Evolutionary conservation across 2,329 filamentous ascomycete genomes (phyloP).

Genomic region (Scolecobasidium constrictum): DNA sequence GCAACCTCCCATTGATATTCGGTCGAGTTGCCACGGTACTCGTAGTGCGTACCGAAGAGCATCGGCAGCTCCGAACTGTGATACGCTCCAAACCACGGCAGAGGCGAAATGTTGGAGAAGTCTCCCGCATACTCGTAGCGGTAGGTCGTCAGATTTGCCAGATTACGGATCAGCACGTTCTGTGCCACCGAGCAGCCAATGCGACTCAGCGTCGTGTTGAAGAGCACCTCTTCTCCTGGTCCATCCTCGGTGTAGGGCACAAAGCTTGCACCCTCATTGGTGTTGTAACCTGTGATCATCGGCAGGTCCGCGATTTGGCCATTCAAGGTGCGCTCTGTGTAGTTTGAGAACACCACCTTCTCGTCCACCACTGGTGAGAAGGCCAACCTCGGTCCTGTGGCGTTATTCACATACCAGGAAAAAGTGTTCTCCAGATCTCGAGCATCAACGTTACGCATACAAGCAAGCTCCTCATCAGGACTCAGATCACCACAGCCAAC

Average conservation of each 20-base stretch:
- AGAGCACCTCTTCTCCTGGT: constrained; percentile 14
- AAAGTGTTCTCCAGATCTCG: constrained; percentile 22
- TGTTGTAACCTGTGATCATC: constrained; percentile 25
- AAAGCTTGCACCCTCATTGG: constrained; percentile 24
- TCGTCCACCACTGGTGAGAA: constrained; percentile 22
- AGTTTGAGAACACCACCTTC: constrained; percentile 23
- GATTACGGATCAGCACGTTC: constrained; percentile 13
- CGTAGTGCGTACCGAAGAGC: constrained; percentile 13
- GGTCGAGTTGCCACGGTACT: too few species aligned
- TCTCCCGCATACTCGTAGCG: constrained; percentile 27
- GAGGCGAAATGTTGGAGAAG: constrained; percentile 23
- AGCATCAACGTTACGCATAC: constrained; percentile 23
- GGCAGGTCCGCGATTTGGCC: constrained; percentile 13
- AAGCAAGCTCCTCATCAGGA: constrained; percentile 21
- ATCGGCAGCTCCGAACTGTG: constrained; percentile 16
- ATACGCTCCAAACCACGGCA: constrained; percentile 25
- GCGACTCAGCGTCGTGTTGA: constrained; percentile 15
- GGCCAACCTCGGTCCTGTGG: neutral
- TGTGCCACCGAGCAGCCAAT: constrained; percentile 22
- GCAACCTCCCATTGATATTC: too few species aligned
- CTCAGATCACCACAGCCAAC: constrained; percentile 22
- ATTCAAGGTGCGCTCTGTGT: constrained; percentile 12
- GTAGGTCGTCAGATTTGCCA: constrained; percentile 17
- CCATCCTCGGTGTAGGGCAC: constrained; percentile 22
- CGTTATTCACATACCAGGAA: constrained; percentile 17